Evolutionary conservation across 768 basidiomycete genomes (phyloP).

Genomic region (Dioszegia crocea): DNA sequence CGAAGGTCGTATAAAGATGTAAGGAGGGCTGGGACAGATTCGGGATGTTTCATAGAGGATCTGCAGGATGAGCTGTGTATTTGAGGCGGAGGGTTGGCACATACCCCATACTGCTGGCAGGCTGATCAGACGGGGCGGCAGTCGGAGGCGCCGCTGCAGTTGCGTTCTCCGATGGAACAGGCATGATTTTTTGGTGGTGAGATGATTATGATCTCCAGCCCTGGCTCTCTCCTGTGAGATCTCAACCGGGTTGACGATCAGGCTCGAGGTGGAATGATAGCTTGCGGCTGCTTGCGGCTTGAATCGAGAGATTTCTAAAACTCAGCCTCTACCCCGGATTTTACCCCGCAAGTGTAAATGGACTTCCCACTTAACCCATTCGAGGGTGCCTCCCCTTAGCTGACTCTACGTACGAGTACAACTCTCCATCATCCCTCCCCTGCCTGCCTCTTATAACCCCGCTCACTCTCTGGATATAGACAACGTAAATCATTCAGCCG

Average conservation of each 20-base stretch:
- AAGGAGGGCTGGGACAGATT: constrained; percentile 21
- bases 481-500: no score
- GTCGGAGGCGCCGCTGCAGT: neutral
- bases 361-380: no score
- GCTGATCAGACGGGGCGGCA: neutral
- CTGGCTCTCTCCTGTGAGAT: no score
- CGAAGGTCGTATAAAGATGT: constrained; percentile 21
- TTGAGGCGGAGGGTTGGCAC: no score
- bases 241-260: no score
- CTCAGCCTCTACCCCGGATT: constrained; percentile 1
- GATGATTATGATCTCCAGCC: no score
- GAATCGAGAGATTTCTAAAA: constrained; percentile 3
- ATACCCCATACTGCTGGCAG: neutral
- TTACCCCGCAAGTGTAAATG: constrained; percentile 4
- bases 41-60: constrained; percentile 23
- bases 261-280: no score
- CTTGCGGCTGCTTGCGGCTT: no score
- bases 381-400: no score
- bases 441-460: no score
- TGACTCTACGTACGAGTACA: neutral
- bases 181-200: neutral
- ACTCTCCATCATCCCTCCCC: neutral
- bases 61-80: neutral
- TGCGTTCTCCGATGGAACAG: no score
- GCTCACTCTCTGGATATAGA: no score